Base-by-base conservation (phyloP, 805 yeast species). In the Saccharomycopsis olivae region DNA sequence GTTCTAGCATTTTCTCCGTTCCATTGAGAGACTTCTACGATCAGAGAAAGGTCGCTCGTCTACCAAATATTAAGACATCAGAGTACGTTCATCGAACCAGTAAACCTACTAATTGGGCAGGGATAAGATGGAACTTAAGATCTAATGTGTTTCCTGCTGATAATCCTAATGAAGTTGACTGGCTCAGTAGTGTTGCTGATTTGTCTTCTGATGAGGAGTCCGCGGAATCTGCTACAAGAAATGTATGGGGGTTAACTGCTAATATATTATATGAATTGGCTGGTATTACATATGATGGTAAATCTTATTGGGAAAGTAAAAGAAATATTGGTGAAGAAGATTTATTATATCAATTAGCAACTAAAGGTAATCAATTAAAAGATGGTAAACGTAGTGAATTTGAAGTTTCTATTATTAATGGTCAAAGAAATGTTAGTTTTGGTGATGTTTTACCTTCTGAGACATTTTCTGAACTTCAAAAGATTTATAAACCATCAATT, bases 201-300 rank as follows among this genome's bases (percentile, higher is more conserved):
- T 58, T 77, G 21, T 75, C 79, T 16, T 65, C 78, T 0, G 78
- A 73, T 24, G 73, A 69, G 9, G 78, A 70, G 40, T 65, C 56
- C 35, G 59, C 68, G 49, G 53, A 73, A 55, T 25, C 56, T 53
- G 16, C 23, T 36, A 45, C 2, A 43, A 73, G 81, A 51, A 82
- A 80, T 51, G 77, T 83, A 3, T 82, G 92, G 94, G 94, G 94
- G 1, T 59, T 82, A 28, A 82, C 92, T 0, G 89, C 88, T 2
- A 80, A 79, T 52, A 81, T 82, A 8, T 53, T 82, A n/a, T 82
- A 73, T 50, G 89, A 82, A 53, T 52, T 82, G 21, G 78, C 86
- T 2, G 67, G 66, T 41, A 64, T 80, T 8, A 61, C 71, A 3
- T 71, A 73, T 51, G 47, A 72, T 49, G 62, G 62, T 29, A 45